phyloP scores from a whole-genome alignment of 352 stramenopile species.

The Phytophthora litchii region DNA sequence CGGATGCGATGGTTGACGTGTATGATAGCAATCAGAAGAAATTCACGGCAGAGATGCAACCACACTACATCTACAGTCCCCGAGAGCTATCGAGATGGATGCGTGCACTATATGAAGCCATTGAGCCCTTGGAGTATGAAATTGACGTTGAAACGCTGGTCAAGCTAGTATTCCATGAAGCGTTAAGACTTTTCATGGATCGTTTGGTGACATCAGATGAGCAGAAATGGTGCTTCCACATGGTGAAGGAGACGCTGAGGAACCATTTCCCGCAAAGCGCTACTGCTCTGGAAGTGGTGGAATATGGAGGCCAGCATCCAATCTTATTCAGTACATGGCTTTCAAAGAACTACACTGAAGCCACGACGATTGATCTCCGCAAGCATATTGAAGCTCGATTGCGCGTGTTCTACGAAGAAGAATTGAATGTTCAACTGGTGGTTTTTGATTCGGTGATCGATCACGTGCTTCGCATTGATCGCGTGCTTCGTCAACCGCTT shows the following conservation, averaged over 20 bases:
- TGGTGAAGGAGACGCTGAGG: constrained; percentile 82
- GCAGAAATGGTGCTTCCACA: constrained; percentile 95
- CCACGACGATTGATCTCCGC: constrained; percentile 92
- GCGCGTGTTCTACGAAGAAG: constrained; percentile 99
- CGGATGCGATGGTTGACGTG: constrained; percentile 99
- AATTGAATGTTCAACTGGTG: constrained; percentile 99
- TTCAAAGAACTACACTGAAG: constrained; percentile 96
- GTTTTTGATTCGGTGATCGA: constrained; percentile 99
- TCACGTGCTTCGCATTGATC: constrained; percentile 98
- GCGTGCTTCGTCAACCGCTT: constrained; percentile 98
- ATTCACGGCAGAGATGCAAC: constrained; percentile 94
- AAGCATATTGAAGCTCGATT: constrained; percentile 97
- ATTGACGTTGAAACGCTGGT: constrained; percentile 96
- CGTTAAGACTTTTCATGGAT: constrained; percentile 98
- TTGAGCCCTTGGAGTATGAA: constrained; percentile 95
- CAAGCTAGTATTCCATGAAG: constrained; percentile 99
- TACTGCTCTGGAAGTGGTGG: constrained; percentile 70
- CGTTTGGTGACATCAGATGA: constrained; percentile 97
- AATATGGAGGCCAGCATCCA: constrained; percentile 86
- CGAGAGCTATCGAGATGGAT: constrained; percentile 99
- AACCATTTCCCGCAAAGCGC: constrained; percentile 86
- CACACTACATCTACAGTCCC: constrained; percentile 99
- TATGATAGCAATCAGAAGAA: constrained; percentile 97
- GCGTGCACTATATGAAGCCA: constrained; percentile 97
- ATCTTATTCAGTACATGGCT: constrained; percentile 99